These are phyloP conservation scores for Athelia psychrophila DNA, from an alignment of 1,284 basidiomycete genomes.

Conservation along the genomic window DNA sequence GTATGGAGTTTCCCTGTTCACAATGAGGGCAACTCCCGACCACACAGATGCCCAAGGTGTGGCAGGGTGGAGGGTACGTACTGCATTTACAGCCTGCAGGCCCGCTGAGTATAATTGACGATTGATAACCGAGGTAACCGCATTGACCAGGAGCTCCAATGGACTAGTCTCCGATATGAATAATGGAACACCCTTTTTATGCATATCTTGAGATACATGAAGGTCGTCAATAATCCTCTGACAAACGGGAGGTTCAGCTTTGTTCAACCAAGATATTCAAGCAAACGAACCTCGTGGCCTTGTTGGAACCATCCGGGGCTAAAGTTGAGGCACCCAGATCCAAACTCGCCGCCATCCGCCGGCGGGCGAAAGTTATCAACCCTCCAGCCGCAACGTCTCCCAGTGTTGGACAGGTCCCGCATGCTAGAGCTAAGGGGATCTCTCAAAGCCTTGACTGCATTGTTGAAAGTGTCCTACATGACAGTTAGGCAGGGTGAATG, in stretches of 20 bases:
- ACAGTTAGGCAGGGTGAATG: background rate
- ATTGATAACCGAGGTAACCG: background rate
- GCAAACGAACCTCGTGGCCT: background rate
- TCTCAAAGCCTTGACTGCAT: background rate
- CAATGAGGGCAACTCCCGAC: background rate
- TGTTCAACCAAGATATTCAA: background rate
- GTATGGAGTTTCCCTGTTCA: background rate
- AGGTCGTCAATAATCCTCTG: background rate
- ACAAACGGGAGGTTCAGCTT: background rate
- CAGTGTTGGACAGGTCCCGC: background rate
- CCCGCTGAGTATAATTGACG: background rate
- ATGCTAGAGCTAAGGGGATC: background rate
- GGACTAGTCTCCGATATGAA: background rate
- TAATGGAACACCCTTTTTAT: background rate
- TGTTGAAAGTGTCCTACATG: background rate
- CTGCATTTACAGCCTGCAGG: background rate
- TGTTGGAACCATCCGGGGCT: background rate
- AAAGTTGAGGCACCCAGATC: background rate
- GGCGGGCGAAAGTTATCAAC: background rate
- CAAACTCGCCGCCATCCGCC: background rate
- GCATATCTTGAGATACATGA: background rate
- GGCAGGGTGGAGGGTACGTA: background rate
- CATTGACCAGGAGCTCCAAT: background rate
- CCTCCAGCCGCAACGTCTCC: background rate
- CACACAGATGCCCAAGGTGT: background rate